These are phyloP conservation scores for Rhizophagus sp. DNA, from an alignment of 192 early-diverging fungal genomes.

Conservation along the genomic window DNA sequence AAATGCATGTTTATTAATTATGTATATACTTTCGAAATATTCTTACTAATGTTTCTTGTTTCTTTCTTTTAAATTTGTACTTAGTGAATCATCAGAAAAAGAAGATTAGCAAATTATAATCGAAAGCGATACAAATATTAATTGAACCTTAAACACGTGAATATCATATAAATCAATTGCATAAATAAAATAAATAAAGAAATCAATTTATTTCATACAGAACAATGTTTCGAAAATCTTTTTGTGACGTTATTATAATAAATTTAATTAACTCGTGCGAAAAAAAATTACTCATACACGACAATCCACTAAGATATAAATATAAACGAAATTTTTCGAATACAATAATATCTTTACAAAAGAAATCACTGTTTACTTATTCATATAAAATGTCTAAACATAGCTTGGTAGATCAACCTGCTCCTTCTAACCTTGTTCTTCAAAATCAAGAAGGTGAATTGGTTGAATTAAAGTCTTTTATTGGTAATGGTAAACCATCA, in stretches of 20 bases:
- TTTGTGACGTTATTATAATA: no score
- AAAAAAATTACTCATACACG: no score
- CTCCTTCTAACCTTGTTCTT: slow-evolving; percentile 33
- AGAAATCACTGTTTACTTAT: background rate
- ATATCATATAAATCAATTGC: no score
- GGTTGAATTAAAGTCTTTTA: slow-evolving; percentile 32
- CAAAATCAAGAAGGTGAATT: slow-evolving; percentile 38
- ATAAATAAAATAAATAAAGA: no score
- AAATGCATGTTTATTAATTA: background rate
- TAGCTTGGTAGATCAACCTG: slow-evolving; percentile 34
- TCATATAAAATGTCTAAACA: slow-evolving; percentile 22
- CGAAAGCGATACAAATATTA: no score
- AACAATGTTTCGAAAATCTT: no score
- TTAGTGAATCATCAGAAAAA: background rate
- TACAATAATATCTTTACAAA: no score
- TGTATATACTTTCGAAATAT: background rate
- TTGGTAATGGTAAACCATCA: slow-evolving; percentile 33
- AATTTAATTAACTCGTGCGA: no score
- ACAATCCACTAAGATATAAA: no score
- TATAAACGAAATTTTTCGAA: no score
- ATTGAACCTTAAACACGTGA: no score
- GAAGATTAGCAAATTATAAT: background rate
- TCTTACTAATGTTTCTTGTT: background rate
- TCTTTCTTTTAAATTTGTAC: background rate
- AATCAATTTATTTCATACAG: no score